Conservation (phyloP, 2,329 filamentous ascomycete species). For the Alternaria arborescens region DNA sequence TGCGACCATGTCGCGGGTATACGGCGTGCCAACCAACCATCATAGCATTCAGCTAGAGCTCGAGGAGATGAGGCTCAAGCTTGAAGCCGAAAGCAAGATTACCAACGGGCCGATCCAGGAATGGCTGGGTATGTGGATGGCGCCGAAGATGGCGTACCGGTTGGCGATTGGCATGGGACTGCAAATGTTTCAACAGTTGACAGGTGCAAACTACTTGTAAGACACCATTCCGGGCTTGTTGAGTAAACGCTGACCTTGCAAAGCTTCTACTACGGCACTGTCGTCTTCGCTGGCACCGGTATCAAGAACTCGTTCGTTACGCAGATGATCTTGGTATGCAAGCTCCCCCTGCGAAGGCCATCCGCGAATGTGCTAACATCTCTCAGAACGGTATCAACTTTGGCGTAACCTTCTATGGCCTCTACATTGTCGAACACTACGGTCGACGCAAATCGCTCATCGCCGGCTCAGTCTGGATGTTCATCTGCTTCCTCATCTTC, state of each 20-base stretch:
- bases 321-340: slow-evolving; percentile 36
- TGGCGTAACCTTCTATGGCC: slow-evolving; percentile 55
- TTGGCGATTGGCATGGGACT: slow-evolving; percentile 68
- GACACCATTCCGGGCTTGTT: neutral
- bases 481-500: slow-evolving; percentile 66
- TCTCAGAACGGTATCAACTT: slow-evolving; percentile 55
- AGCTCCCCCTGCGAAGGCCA: slow-evolving; percentile 2
- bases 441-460: slow-evolving; percentile 57
- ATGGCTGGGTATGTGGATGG: slow-evolving; percentile 66
- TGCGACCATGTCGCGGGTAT: slow-evolving; percentile 60
- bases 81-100: slow-evolving; percentile 57
- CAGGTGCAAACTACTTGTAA: slow-evolving; percentile 60
- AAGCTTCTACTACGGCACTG: slow-evolving; percentile 61
- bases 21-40: slow-evolving; percentile 64
- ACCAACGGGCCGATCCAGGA: slow-evolving; percentile 56
- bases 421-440: slow-evolving; percentile 57
- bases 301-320: slow-evolving; percentile 50
- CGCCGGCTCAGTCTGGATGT: slow-evolving; percentile 57
- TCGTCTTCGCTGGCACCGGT: slow-evolving; percentile 53
- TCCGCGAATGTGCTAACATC: slow-evolving; percentile 1
- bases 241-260: neutral
- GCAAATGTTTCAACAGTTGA: slow-evolving; percentile 72
- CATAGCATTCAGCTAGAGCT: slow-evolving; percentile 61
- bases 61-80: slow-evolving; percentile 62
- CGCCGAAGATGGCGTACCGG: slow-evolving; percentile 72